Conservation (phyloP, 257 asterid genomes). For the Nicotiana tabacum region DNA sequence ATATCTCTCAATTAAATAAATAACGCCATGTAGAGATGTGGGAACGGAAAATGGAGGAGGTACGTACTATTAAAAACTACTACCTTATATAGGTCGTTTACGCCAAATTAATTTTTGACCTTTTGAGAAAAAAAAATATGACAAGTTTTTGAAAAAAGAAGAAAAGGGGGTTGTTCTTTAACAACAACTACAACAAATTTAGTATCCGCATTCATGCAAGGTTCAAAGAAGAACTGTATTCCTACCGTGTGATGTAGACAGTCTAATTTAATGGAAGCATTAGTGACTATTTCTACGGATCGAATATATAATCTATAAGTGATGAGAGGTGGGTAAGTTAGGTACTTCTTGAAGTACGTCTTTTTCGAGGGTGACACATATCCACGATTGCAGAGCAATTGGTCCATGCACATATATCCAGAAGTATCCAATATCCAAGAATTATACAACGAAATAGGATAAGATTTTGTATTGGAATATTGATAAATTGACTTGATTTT, state of each 20-base stretch:
- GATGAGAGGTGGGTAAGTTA: neutral
- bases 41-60: neutral
- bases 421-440: neutral
- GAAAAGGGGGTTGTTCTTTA: too few species aligned
- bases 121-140: too few species aligned
- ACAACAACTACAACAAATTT: too few species aligned
- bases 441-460: neutral
- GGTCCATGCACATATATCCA: neutral
- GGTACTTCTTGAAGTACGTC: neutral
- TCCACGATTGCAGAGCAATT: neutral
- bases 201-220: too few species aligned
- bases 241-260: too few species aligned
- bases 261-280: accelerated
- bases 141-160: too few species aligned
- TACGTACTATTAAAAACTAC: neutral
- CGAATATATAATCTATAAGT: accelerated
- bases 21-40: neutral
- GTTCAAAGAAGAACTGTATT: too few species aligned
- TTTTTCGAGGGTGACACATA: slow-evolving; percentile 5
- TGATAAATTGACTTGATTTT: neutral
- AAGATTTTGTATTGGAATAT: neutral
- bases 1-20: neutral
- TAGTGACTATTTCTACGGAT: too few species aligned
- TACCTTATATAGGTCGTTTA: too few species aligned
- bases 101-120: too few species aligned